These are phyloP conservation scores for Globisporangium heterothallicum DNA, from an alignment of 352 stramenopile genomes.

Conservation along the genomic window DNA sequence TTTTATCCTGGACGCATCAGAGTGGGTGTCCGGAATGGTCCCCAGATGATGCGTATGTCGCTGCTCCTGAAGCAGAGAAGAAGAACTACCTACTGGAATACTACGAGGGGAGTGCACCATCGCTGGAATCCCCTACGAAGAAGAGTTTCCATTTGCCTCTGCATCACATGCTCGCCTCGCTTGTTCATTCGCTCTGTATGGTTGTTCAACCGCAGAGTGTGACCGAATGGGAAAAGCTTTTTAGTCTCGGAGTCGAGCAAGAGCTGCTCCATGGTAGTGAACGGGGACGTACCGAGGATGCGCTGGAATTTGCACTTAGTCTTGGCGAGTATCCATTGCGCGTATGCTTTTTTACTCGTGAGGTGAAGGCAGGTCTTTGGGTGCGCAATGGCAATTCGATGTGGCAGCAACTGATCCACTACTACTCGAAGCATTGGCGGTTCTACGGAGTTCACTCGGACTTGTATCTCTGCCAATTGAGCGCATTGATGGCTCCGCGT, in stretches of 20 bases:
- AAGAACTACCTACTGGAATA: slow-evolving; percentile 24
- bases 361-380: slow-evolving; percentile 75
- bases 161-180: slow-evolving; percentile 68
- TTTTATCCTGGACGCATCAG: slow-evolving; percentile 27
- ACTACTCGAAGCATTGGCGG: slow-evolving; percentile 78
- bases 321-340: slow-evolving; percentile 44
- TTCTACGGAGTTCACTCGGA: slow-evolving; percentile 72
- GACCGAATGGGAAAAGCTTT: slow-evolving; percentile 40
- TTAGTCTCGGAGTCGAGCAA: slow-evolving; percentile 18
- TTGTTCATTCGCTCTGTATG: slow-evolving; percentile 44
- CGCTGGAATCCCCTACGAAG: slow-evolving; percentile 25
- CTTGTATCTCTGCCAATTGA: slow-evolving; percentile 62
- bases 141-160: slow-evolving; percentile 74
- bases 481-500: slow-evolving; percentile 39
- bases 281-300: slow-evolving; percentile 12
- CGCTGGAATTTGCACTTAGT: slow-evolving; percentile 43
- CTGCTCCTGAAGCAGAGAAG: slow-evolving; percentile 14
- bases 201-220: slow-evolving; percentile 33
- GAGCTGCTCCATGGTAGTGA: background rate
- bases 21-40: slow-evolving; percentile 33
- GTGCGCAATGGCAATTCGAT: slow-evolving; percentile 76
- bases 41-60: slow-evolving; percentile 5
- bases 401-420: slow-evolving; percentile 76
- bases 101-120: slow-evolving; percentile 29
- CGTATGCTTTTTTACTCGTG: slow-evolving; percentile 55